Percentiles rank a stretch among this genome's conserved stretches.
Evolutionary conservation across 345 rosid genomes (phyloP).

Genomic region (Pistacia integerrima): DNA sequence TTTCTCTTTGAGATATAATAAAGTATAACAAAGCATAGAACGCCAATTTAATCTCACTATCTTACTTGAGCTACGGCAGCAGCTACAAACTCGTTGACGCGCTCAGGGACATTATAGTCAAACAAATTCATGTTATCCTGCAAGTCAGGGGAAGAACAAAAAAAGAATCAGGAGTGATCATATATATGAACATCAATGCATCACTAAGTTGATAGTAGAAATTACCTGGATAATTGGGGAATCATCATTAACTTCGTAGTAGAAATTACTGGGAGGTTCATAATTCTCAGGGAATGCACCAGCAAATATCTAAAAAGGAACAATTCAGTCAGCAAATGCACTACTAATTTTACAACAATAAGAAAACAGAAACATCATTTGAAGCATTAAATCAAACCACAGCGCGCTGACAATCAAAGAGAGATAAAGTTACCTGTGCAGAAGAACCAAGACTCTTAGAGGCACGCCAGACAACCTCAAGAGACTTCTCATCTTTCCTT

Average conservation of each 20-base stretch:
- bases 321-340: slow-evolving; percentile 1
- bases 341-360: not conserved
- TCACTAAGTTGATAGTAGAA: not conserved
- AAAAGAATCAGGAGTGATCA: slow-evolving; percentile 1
- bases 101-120: slow-evolving; percentile 57
- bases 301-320: slow-evolving; percentile 43
- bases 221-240: slow-evolving; percentile 54
- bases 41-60: not conserved
- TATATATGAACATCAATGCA: not conserved
- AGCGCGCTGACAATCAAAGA: not conserved
- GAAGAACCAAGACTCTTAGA: slow-evolving; percentile 58
- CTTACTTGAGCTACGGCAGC: slow-evolving; percentile 55
- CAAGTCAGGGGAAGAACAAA: slow-evolving; percentile 13
- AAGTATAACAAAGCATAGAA: not conserved
- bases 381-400: not conserved
- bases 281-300: slow-evolving; percentile 57
- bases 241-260: slow-evolving; percentile 48
- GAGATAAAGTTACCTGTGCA: slow-evolving; percentile 34
- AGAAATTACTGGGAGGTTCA: slow-evolving; percentile 51
- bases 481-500: slow-evolving; percentile 46
- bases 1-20: not conserved
- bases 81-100: slow-evolving; percentile 51
- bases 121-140: slow-evolving; percentile 50
- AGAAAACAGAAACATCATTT: not conserved
- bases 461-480: slow-evolving; percentile 58